Evolutionary conservation across 768 basidiomycete genomes (phyloP).

Genomic region (Rhodocollybia butyracea): DNA sequence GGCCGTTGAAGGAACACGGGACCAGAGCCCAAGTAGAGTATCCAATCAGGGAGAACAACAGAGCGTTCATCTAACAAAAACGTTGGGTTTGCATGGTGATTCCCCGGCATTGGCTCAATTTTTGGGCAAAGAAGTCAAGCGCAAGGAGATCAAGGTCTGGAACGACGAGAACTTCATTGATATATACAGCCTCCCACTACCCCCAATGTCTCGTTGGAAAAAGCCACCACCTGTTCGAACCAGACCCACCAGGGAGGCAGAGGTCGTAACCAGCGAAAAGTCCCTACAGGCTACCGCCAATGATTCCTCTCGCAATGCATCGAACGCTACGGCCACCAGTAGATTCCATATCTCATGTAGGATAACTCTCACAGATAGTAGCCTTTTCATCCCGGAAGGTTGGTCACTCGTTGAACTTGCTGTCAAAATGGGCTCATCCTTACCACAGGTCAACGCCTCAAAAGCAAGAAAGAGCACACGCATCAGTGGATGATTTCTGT

Average conservation of each 20-base stretch:
- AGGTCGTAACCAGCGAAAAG: background rate
- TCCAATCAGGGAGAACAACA: conserved; percentile 6
- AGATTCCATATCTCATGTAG: conserved; percentile 50
- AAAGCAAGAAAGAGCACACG: conserved; percentile 24
- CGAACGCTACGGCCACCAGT: conserved; percentile 22
- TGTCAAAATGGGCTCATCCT: background rate
- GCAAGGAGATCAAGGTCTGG: conserved; percentile 41
- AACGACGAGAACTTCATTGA: conserved; percentile 36
- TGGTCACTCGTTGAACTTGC: conserved; percentile 6
- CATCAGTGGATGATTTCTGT: conserved; percentile 58
- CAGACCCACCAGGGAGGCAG: background rate
- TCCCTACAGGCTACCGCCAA: background rate
- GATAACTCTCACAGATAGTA: conserved; percentile 45
- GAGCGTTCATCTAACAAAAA: conserved; percentile 30
- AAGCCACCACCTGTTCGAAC: conserved; percentile 35
- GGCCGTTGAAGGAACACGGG: conserved; percentile 34
- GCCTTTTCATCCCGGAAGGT: conserved; percentile 45
- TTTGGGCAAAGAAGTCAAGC: conserved; percentile 39
- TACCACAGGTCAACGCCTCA: conserved; percentile 26
- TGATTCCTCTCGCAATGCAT: background rate
- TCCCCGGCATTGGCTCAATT: conserved; percentile 48
- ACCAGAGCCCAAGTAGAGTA: background rate
- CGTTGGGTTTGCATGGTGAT: conserved; percentile 47
- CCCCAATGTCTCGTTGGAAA: conserved; percentile 23
- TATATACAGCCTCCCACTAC: conserved; percentile 16